Evolutionary conservation across 2,329 filamentous ascomycete genomes (phyloP).

Genomic region (Herpotrichia juniperi): DNA sequence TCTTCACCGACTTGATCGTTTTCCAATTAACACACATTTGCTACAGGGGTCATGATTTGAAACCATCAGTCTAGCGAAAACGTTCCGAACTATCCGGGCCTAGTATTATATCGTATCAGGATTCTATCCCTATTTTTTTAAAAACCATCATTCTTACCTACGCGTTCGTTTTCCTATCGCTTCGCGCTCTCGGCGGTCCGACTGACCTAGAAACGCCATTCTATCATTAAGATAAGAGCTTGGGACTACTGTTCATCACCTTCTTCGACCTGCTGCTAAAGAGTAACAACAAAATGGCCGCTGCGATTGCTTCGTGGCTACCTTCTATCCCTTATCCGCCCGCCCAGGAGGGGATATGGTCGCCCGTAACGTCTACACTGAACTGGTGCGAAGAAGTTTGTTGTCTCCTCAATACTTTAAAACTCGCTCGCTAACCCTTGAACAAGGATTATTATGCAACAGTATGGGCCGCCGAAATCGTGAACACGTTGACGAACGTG

Average conservation of each 20-base stretch:
- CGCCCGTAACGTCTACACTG: constrained; percentile 71
- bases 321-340: constrained; percentile 58
- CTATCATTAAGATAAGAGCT: background rate
- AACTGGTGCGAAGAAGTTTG: constrained; percentile 81
- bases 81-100: constrained; percentile 8
- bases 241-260: background rate
- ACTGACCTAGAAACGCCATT: background rate
- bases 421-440: background rate
- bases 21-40: background rate
- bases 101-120: background rate
- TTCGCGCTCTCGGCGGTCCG: background rate
- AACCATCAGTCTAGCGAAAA: background rate
- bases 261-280: background rate
- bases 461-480: constrained; percentile 75
- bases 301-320: constrained; percentile 44
- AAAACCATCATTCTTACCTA: background rate
- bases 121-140: background rate
- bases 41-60: background rate
- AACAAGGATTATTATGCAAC: constrained; percentile 75
- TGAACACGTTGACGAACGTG: constrained; percentile 81
- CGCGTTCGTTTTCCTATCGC: background rate
- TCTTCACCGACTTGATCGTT: background rate
- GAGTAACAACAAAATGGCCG: constrained; percentile 24
- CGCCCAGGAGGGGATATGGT: constrained; percentile 67
- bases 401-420: background rate